Conservation (phyloP, 805 yeast genomes). For the Henningerozyma blattae region DNA sequence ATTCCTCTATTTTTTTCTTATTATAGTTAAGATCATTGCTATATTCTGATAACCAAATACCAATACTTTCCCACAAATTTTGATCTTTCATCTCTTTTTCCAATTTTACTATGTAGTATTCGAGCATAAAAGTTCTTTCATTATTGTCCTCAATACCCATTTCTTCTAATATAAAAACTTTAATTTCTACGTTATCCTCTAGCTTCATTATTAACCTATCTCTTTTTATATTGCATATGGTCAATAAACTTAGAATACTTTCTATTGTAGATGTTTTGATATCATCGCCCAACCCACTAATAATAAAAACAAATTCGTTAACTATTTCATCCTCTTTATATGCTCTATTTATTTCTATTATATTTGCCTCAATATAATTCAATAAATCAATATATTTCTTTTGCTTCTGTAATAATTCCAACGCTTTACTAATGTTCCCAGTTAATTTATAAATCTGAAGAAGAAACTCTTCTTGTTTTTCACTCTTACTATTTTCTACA, state of each 20-base stretch:
- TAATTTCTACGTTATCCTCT: conserved; percentile 8
- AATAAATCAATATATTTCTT: conserved; percentile 3
- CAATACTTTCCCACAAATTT: conserved; percentile 11
- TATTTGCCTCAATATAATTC: conserved; percentile 4
- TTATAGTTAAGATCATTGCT: conserved; percentile 13
- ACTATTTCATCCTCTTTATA: conserved; percentile 5
- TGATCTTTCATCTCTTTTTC: conserved; percentile 9
- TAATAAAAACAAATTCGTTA: conserved; percentile 9
- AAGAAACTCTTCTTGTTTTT: conserved; percentile 3
- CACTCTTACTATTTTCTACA: conserved; percentile 2
- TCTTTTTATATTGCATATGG: conserved; percentile 4
- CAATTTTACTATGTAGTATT: conserved; percentile 16
- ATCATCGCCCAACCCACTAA: conserved; percentile 2
- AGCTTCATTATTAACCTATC: conserved; percentile 9
- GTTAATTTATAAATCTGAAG: conserved; percentile 7
- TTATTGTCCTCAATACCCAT: conserved; percentile 9
- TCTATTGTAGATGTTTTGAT: conserved; percentile 1
- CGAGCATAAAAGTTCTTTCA: conserved; percentile 16
- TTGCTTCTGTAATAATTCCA: conserved; percentile 6
- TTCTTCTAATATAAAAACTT: conserved; percentile 16
- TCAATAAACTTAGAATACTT: conserved; percentile 6
- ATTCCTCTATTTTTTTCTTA: conserved; percentile 12
- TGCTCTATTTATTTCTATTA: conserved; percentile 4
- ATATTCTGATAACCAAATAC: conserved; percentile 10
- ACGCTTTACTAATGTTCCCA: conserved; percentile 1